Evolutionary conservation across 1,284 basidiomycete genomes (phyloP).

Genomic region (Bjerkandera adusta): DNA sequence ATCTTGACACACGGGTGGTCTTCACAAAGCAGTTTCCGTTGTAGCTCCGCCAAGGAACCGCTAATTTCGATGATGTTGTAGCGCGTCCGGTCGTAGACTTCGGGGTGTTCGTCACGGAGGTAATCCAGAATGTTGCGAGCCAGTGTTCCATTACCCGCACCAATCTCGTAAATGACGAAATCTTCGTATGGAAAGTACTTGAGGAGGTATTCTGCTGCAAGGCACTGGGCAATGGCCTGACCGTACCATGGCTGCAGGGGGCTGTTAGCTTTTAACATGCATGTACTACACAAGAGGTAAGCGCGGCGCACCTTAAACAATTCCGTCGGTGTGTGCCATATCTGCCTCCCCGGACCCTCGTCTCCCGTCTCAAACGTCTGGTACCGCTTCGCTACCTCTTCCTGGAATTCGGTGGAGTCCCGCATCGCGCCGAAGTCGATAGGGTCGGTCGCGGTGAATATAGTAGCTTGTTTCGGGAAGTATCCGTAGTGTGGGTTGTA

Average conservation of each 20-base stretch:
- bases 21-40: slow-evolving; percentile 56
- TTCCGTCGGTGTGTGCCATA: slow-evolving; percentile 99
- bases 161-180: slow-evolving; percentile 94
- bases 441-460: slow-evolving; percentile 71
- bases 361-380: slow-evolving; percentile 62
- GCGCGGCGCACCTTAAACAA: slow-evolving; percentile 81
- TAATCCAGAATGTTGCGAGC: slow-evolving; percentile 87
- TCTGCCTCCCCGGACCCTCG: slow-evolving; percentile 80
- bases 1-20: slow-evolving; percentile 69
- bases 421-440: slow-evolving; percentile 75
- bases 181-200: slow-evolving; percentile 97
- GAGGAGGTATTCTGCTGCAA: slow-evolving; percentile 88
- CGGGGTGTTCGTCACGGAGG: slow-evolving; percentile 77
- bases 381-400: slow-evolving; percentile 77
- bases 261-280: slow-evolving; percentile 12
- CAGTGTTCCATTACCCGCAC: slow-evolving; percentile 95
- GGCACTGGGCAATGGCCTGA: slow-evolving; percentile 83
- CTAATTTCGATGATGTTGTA: slow-evolving; percentile 97
- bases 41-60: slow-evolving; percentile 71
- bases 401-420: slow-evolving; percentile 79
- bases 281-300: slow-evolving; percentile 8
- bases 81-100: slow-evolving; percentile 87
- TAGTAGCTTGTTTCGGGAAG: slow-evolving; percentile 89
- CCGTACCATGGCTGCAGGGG: slow-evolving; percentile 86
- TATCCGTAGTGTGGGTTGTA: slow-evolving; percentile 99